A percentile compares a stretch with the other conserved stretches of the same genome.
Evolutionary conservation across 2,329 filamentous ascomycete species (phyloP).

Genomic region (Bipolaris bicolor): DNA sequence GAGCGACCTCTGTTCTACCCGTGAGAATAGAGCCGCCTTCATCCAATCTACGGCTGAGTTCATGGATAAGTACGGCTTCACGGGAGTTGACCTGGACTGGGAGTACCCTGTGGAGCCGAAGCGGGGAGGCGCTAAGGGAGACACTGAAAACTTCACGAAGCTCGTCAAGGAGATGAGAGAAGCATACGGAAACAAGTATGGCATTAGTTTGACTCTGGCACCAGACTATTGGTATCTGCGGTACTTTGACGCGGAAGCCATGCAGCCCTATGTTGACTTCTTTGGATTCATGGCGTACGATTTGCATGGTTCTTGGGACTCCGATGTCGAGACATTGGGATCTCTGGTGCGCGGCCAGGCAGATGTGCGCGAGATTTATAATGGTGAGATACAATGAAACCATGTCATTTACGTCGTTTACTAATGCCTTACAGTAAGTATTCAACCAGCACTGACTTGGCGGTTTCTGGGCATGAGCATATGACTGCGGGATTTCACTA

Average conservation of each 20-base stretch:
- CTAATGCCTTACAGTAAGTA: too few relatives aligned
- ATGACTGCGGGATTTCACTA: too few relatives aligned
- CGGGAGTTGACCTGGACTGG: slow-evolving; percentile 56
- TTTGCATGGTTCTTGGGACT: slow-evolving; percentile 41
- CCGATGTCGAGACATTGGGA: slow-evolving; percentile 33
- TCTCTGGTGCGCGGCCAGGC: slow-evolving; percentile 43
- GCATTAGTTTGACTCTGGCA: slow-evolving; percentile 35
- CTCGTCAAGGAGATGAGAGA: slow-evolving; percentile 24
- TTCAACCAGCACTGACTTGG: too few relatives aligned
- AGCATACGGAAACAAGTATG: neutral
- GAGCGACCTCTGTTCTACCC: slow-evolving; percentile 3
- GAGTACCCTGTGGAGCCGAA: slow-evolving; percentile 35
- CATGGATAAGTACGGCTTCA: slow-evolving; percentile 52
- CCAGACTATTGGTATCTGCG: slow-evolving; percentile 36
- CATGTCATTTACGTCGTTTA: too few relatives aligned
- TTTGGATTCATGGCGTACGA: slow-evolving; percentile 32
- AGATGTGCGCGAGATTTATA: slow-evolving; percentile 55
- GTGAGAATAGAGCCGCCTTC: slow-evolving; percentile 2
- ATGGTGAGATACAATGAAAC: neutral
- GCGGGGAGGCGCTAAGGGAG: slow-evolving; percentile 43
- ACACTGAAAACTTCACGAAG: slow-evolving; percentile 32
- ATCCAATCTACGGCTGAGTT: slow-evolving; percentile 49
- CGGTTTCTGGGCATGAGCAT: too few relatives aligned
- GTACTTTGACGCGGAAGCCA: slow-evolving; percentile 39
- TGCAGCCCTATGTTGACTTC: slow-evolving; percentile 47